Evolutionary conservation across 768 basidiomycete species (phyloP), one percentile per base, ranked within the genome.

Genomic region (Naematelia aurantialba): DNA sequence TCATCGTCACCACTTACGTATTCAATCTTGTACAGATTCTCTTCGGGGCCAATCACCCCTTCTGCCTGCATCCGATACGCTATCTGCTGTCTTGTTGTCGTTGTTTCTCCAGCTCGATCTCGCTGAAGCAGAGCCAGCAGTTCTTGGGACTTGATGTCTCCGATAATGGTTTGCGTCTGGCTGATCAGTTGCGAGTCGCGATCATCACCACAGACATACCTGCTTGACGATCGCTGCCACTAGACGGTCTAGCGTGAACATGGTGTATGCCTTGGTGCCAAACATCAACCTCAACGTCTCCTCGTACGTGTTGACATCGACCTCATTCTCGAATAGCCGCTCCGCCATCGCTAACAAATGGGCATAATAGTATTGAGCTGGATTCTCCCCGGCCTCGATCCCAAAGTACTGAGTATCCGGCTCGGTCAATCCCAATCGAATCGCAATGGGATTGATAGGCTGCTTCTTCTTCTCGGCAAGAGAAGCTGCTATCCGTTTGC

Each of bases 191-290:
- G 0, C 85, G 84, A n/a, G 76, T 55, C 83, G 83, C 27, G 79
- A 81, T 87, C 88, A 61, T n/a, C 42, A 44, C 34, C 44, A 60
- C 29, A 51, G 22, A 68, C 82, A 75, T 60, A 91, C 91, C 82
- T 96, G 91, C 80, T 97, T 97, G 76, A 97, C 83, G 52, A 97
- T 83, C 21, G 87, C 86, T 12, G 84, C 86, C 57, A 98, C 85
- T 47, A 96, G 79, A 78, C 93, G 91, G 81, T 99, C 96, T 69
- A 99, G 75, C 1, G 96, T 97, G 78, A 94, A 98, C 65, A 94
- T 78, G 55, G 86, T 83, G 79, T 91, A 97, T 3, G 91, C 92
- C 86, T 93, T 80, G 64, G 65, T 73, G 14, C 68, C 73, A 66
- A 81, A 78, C 75, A 76, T 76, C 84, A 90, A 89, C 63, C 96